Evolutionary conservation across 208 protist species (phyloP).

Genomic region (Trichomonas tenax): DNA sequence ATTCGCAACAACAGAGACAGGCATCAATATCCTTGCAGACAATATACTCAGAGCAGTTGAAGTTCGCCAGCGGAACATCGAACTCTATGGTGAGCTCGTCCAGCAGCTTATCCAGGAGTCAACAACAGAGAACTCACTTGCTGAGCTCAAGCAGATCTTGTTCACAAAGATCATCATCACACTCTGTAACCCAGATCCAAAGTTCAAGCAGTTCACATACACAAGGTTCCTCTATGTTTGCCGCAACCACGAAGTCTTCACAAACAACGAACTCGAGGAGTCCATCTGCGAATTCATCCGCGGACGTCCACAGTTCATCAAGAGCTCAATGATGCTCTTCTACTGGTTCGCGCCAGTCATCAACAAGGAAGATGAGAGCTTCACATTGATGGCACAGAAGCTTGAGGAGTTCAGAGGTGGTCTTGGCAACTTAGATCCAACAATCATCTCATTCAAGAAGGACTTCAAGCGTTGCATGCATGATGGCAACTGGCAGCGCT

Average conservation of each 20-base stretch:
- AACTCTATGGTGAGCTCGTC: not conserved
- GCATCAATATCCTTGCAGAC: not conserved
- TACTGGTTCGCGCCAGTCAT: not conserved
- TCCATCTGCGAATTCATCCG: not conserved
- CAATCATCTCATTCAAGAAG: not conserved
- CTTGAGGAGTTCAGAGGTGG: not conserved
- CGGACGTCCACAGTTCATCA: not conserved
- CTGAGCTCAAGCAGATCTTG: not conserved
- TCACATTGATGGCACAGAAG: not conserved
- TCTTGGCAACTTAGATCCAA: not conserved
- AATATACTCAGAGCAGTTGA: not conserved
- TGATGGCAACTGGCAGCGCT: not conserved
- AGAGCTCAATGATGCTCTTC: not conserved
- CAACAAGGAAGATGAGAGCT: not conserved
- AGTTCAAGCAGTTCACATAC: not conserved
- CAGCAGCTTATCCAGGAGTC: not conserved
- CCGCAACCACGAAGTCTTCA: not conserved
- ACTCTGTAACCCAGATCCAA: not conserved
- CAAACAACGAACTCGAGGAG: not conserved
- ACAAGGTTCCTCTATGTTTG: not conserved
- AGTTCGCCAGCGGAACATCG: not conserved
- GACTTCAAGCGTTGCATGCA: not conserved
- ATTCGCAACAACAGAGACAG: not conserved
- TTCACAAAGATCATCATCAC: not conserved
- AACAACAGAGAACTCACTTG: not conserved